These are phyloP conservation scores for Glutinoglossum americanum DNA, from an alignment of 495 filamentous ascomycete species.

Conservation along the genomic window DNA sequence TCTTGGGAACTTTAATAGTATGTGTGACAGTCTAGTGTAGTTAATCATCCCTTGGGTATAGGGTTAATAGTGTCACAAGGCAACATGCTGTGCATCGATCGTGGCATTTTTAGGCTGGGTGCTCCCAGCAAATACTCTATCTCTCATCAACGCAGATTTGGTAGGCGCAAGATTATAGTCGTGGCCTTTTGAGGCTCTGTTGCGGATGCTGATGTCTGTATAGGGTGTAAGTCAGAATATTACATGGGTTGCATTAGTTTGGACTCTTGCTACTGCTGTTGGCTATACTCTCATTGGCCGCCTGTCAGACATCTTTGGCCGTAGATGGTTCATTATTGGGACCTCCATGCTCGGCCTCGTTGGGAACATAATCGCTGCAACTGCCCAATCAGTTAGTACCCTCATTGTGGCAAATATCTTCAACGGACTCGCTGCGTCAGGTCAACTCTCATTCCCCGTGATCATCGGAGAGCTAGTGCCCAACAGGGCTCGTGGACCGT, in stretches of 20 bases:
- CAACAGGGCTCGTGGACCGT: slow-evolving; percentile 19
- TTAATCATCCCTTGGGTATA: not conserved
- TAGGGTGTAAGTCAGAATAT: not conserved
- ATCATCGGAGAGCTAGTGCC: slow-evolving; percentile 24
- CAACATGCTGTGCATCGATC: slow-evolving; percentile 6
- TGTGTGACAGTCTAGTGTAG: not conserved
- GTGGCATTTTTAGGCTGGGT: slow-evolving; percentile 15
- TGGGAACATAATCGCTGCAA: slow-evolving; percentile 23
- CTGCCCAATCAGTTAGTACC: slow-evolving; percentile 21
- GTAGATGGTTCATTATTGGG: slow-evolving; percentile 27
- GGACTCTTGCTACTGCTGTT: slow-evolving; percentile 6
- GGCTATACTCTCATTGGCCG: slow-evolving; percentile 23
- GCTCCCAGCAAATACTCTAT: slow-evolving; percentile 13
- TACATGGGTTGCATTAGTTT: not conserved
- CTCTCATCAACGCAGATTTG: slow-evolving; percentile 13
- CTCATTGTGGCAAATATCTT: slow-evolving; percentile 21
- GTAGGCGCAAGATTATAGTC: slow-evolving; percentile 1
- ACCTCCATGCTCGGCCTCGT: slow-evolving; percentile 21
- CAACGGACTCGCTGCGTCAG: slow-evolving; percentile 17
- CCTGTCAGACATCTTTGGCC: slow-evolving; percentile 31
- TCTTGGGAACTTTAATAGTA: not conserved
- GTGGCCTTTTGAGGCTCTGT: not conserved
- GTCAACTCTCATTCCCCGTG: slow-evolving; percentile 13
- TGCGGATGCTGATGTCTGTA: not conserved
- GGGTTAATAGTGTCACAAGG: not conserved